Conservation (phyloP, 2,329 filamentous ascomycete species). For the Xylaria sp. region DNA sequence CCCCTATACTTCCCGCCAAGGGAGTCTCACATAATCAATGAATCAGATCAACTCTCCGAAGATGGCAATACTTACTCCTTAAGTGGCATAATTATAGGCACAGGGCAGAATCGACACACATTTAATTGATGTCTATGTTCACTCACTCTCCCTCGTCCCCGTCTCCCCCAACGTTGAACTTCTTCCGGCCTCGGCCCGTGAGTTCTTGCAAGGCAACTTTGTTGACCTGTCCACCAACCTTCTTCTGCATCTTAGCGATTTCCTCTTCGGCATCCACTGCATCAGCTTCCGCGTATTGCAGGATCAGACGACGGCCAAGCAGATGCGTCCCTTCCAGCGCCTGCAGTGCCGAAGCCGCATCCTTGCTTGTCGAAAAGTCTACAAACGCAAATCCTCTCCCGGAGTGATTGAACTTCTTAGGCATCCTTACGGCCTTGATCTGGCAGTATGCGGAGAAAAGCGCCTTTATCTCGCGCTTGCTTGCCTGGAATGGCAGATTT, state of each 20-base stretch:
- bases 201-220: slow-evolving; percentile 91
- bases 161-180: slow-evolving; percentile 85
- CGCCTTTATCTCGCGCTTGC: slow-evolving; percentile 89
- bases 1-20: slow-evolving; percentile 39
- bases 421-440: slow-evolving; percentile 90
- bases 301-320: slow-evolving; percentile 85
- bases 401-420: slow-evolving; percentile 91
- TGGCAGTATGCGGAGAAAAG: slow-evolving; percentile 88
- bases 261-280: slow-evolving; percentile 93
- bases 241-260: slow-evolving; percentile 96
- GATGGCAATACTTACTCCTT: slow-evolving; percentile 46
- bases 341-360: slow-evolving; percentile 90
- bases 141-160: slow-evolving; percentile 63
- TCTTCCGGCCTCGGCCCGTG: slow-evolving; percentile 83
- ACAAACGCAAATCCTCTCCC: slow-evolving; percentile 97
- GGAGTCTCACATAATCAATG: slow-evolving; percentile 43
- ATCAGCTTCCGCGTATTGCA: slow-evolving; percentile 92
- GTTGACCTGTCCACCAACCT: slow-evolving; percentile 89
- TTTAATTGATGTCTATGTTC: slow-evolving; percentile 38
- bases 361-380: slow-evolving; percentile 90
- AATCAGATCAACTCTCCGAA: slow-evolving; percentile 42
- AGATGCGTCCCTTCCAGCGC: slow-evolving; percentile 93
- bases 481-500: slow-evolving; percentile 95
- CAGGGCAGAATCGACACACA: slow-evolving; percentile 45
- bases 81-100: slow-evolving; percentile 45